Percentiles rank a stretch among this genome's conserved stretches.
These are phyloP conservation scores for Abelmoschus esculentus DNA, from an alignment of 345 rosid genomes.

Conservation along the genomic window DNA sequence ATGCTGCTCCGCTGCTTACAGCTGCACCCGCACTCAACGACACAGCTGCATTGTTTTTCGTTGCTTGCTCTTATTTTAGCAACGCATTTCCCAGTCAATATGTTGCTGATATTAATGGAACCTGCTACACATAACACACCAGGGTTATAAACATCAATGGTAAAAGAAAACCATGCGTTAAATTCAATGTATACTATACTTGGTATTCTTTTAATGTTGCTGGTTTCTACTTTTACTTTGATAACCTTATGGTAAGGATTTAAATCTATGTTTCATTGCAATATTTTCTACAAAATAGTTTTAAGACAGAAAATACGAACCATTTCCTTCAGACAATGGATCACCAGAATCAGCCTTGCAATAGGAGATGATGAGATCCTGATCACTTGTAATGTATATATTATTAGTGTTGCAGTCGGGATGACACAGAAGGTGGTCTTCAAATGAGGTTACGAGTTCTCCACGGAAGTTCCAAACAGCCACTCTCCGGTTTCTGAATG, in stretches of 20 bases:
- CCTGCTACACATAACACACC: conserved; percentile 66
- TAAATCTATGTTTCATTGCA: background rate
- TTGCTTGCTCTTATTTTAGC: conserved; percentile 71
- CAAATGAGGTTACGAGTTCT: conserved; percentile 96
- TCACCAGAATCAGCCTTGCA: conserved; percentile 92
- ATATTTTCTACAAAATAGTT: background rate
- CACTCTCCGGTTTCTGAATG: conserved; percentile 76
- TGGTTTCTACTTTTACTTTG: too few relatives aligned
- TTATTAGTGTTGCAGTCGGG: conserved; percentile 96
- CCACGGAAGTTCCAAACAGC: conserved; percentile 95
- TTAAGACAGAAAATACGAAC: conserved; percentile 25
- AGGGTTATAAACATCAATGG: background rate
- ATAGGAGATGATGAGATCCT: conserved; percentile 91
- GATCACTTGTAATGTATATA: conserved; percentile 92
- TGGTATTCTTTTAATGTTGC: too few relatives aligned
- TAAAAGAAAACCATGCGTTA: too few relatives aligned
- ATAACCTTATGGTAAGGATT: background rate
- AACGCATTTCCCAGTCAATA: conserved; percentile 90
- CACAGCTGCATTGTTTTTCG: conserved; percentile 26
- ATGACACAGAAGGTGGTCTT: conserved; percentile 92
- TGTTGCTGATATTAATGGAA: conserved; percentile 83
- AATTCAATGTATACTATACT: too few relatives aligned
- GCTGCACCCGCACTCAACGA: conserved; percentile 16
- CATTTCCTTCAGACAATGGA: conserved; percentile 80
- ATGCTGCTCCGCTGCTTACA: conserved; percentile 17